phyloP scores from a whole-genome alignment of 2,329 filamentous ascomycete genomes.

The Cercospora sp. region DNA sequence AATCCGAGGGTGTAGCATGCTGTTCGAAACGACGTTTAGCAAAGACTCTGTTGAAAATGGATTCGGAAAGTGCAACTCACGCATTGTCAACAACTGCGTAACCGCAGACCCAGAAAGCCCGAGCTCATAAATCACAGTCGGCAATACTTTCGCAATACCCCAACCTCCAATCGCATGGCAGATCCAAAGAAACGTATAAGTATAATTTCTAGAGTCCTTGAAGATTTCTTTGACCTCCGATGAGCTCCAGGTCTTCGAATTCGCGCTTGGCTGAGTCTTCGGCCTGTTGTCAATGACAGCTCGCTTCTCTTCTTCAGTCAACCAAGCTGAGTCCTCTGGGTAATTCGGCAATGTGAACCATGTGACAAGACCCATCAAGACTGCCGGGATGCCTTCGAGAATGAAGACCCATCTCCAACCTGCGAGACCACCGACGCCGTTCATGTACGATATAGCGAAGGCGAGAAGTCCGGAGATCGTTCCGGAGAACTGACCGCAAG shows the following conservation, averaged over 20 bases:
- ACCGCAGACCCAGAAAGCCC: conserved; percentile 44
- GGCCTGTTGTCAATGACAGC: conserved; percentile 26
- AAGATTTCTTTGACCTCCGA: conserved; percentile 25
- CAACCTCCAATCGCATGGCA: conserved; percentile 40
- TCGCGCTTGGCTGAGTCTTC: conserved; percentile 25
- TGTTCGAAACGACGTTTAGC: background rate
- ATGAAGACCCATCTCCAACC: conserved; percentile 33
- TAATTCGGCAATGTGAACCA: conserved; percentile 58
- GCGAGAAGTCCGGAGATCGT: conserved; percentile 50
- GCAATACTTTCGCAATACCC: conserved; percentile 41
- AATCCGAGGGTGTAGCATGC: conserved; percentile 32
- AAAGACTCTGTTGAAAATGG: too few species aligned
- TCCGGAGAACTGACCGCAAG: conserved; percentile 40
- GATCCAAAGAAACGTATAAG: conserved; percentile 32
- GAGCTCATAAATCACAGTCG: conserved; percentile 48
- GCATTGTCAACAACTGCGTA: conserved; percentile 47
- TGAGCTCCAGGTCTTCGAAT: conserved; percentile 29
- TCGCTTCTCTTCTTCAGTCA: conserved; percentile 46
- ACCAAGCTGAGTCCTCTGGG: conserved; percentile 57
- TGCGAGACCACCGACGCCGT: conserved; percentile 41
- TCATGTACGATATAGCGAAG: conserved; percentile 45
- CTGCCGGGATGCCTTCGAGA: conserved; percentile 31
- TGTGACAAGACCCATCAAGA: conserved; percentile 45
- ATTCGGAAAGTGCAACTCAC: too few species aligned
- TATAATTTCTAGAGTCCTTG: conserved; percentile 25